phyloP scores from a whole-genome alignment of 495 filamentous ascomycete genomes.

The Trypethelium eluteriae region DNA sequence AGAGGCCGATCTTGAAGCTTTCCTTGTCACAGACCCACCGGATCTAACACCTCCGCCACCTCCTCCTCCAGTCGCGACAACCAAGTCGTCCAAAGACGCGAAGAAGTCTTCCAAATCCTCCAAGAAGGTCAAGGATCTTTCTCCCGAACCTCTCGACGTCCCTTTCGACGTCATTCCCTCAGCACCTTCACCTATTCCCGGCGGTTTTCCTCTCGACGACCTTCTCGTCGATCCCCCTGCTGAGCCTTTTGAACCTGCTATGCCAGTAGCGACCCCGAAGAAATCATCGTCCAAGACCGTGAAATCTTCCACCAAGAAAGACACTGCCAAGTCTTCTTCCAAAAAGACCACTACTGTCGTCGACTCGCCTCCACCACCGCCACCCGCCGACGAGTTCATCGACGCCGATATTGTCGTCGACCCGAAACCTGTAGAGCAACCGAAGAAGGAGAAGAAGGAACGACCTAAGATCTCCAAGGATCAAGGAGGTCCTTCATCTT shows the following conservation, averaged over 20 bases:
- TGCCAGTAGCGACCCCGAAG: constrained; percentile 15
- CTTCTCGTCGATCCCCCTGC: constrained; percentile 23
- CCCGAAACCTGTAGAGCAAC: constrained; percentile 1
- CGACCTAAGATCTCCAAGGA: constrained; percentile 49
- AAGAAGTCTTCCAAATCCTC: constrained; percentile 18
- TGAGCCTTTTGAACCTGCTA: constrained; percentile 19
- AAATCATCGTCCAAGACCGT: constrained; percentile 15
- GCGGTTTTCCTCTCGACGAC: constrained; percentile 37
- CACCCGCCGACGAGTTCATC: constrained; percentile 9
- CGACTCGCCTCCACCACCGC: constrained; percentile 11
- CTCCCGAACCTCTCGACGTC: constrained; percentile 21
- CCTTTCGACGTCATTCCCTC: constrained; percentile 17
- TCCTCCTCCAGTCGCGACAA: constrained; percentile 17
- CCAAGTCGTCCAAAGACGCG: constrained; percentile 7
- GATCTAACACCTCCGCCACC: constrained; percentile 19
- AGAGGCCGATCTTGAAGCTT: constrained; percentile 19
- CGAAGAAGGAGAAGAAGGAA: constrained; percentile 47
- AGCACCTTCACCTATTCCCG: constrained; percentile 32
- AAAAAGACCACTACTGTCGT: constrained; percentile 20
- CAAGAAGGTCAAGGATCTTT: constrained; percentile 20
- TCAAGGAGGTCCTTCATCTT: constrained; percentile 39
- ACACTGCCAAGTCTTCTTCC: constrained; percentile 16
- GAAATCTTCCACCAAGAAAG: constrained; percentile 16
- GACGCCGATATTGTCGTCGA: constrained; percentile 3
- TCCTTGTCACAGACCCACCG: constrained; percentile 19